These are phyloP conservation scores for Claviceps fusiformis DNA, from an alignment of 2,329 filamentous ascomycete species.

Conservation along the genomic window DNA sequence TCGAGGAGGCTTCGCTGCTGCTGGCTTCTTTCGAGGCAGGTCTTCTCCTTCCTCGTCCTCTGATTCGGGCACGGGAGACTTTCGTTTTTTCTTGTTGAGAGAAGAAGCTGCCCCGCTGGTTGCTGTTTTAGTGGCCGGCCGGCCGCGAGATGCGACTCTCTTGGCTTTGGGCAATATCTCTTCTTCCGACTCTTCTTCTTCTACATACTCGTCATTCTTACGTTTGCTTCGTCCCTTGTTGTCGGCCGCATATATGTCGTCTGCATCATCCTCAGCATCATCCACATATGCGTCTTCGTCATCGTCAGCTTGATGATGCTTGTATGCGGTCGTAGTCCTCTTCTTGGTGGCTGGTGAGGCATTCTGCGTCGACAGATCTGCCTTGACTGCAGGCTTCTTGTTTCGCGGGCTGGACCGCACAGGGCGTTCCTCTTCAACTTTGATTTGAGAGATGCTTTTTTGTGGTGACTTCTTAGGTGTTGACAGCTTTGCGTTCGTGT, in stretches of 20 bases:
- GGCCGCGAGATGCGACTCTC: constrained; percentile 33
- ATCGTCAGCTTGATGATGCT: constrained; percentile 29
- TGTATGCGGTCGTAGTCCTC: constrained; percentile 25
- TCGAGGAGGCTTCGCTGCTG: constrained; percentile 43
- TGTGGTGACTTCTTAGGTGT: constrained; percentile 22
- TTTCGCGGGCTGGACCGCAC: constrained; percentile 40
- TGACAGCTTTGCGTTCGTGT: constrained; percentile 23
- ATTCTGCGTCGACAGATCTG: constrained; percentile 16
- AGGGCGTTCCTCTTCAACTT: constrained; percentile 27
- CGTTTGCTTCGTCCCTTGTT: constrained; percentile 50
- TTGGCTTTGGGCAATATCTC: constrained; percentile 49
- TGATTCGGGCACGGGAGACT: constrained; percentile 39
- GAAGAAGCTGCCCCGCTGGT: constrained; percentile 19
- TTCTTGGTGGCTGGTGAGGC: constrained; percentile 24
- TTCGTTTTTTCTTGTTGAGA: constrained; percentile 41
- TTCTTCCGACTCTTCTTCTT: constrained; percentile 56
- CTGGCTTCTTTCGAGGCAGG: constrained; percentile 42
- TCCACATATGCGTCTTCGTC: constrained; percentile 45
- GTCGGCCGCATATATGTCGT: constrained; percentile 73
- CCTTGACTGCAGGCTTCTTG: constrained; percentile 24
- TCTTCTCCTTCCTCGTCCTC: constrained; percentile 47
- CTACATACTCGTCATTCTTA: constrained; percentile 62
- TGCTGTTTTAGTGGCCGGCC: constrained; percentile 10
- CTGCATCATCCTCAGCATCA: constrained; percentile 55
- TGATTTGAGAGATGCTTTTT: constrained; percentile 26